Percentiles rank a stretch among this genome's conserved stretches.
Conservation (phyloP, 352 stramenopile species). For the Phytophthora syringae region DNA sequence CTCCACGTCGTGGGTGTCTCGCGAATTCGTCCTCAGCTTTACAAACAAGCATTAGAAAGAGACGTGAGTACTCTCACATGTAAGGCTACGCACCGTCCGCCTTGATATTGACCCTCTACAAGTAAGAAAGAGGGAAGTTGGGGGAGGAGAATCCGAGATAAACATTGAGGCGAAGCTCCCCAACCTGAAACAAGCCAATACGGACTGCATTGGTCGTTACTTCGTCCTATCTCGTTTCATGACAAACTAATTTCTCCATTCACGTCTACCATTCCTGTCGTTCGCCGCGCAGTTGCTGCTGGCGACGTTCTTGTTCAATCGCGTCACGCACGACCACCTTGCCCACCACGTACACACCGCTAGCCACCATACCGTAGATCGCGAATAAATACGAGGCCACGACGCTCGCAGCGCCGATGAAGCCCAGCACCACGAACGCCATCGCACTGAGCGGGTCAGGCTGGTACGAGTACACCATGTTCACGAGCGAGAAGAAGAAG, state of each 20-base stretch:
- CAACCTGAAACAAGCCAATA: too few relatives aligned
- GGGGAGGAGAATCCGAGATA: background rate
- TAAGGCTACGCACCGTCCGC: too few relatives aligned
- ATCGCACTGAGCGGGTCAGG: constrained; percentile 77
- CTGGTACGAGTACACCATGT: constrained; percentile 87
- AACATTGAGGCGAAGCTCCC: background rate
- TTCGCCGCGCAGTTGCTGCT: constrained; percentile 57
- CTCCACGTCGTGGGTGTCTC: too few relatives aligned
- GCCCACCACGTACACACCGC: constrained; percentile 77
- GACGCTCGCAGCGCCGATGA: constrained; percentile 78
- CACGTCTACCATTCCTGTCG: constrained; percentile 44
- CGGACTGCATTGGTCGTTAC: too few relatives aligned
- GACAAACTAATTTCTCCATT: too few relatives aligned
- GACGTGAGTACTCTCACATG: too few relatives aligned
- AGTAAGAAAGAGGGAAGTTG: background rate
- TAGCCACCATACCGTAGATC: constrained; percentile 88
- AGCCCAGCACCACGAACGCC: constrained; percentile 76
- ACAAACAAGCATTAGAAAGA: too few relatives aligned
- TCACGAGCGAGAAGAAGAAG: constrained; percentile 85
- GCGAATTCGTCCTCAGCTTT: too few relatives aligned
- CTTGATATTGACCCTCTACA: background rate
- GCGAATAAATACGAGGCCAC: constrained; percentile 87
- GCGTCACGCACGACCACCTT: constrained; percentile 81
- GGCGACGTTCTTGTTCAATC: constrained; percentile 74
- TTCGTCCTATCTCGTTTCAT: too few relatives aligned